Percentiles rank a stretch among this genome's conserved stretches.
Evolutionary conservation across 331 rosid species (phyloP).

Genomic region (Cydonia oblonga): DNA sequence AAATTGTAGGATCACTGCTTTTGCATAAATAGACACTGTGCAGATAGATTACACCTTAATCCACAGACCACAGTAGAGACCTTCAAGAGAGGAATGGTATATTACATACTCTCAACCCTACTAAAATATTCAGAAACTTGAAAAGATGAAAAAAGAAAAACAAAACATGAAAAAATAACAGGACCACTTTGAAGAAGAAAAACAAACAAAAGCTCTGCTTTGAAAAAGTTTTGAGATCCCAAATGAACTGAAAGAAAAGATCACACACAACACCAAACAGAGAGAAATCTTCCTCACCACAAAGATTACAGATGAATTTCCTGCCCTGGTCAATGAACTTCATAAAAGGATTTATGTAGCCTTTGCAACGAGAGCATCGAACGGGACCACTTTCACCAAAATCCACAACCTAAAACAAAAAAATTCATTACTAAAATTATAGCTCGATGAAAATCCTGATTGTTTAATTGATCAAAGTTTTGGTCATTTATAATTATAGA

Average conservation of each 20-base stretch:
- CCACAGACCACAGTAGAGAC: not conserved
- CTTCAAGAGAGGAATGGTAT: not conserved
- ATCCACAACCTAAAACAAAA: constrained; percentile 68
- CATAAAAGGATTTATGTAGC: constrained; percentile 95
- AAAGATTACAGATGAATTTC: constrained; percentile 83
- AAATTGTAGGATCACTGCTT: constrained; percentile 2
- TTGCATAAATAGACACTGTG: constrained; percentile 11
- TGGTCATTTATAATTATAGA: not conserved
- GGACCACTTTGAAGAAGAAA: not conserved
- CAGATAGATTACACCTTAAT: constrained; percentile 13
- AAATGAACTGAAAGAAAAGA: not conserved
- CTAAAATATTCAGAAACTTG: not conserved
- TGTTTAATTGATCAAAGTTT: not conserved
- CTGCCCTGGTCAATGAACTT: constrained; percentile 94
- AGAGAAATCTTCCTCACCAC: constrained; percentile 57
- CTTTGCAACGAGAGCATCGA: constrained; percentile 98
- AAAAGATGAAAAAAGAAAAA: not conserved
- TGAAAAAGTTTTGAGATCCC: not conserved
- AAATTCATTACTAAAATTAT: not conserved
- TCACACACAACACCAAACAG: not conserved
- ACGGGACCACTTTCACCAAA: constrained; percentile 98
- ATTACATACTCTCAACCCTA: not conserved
- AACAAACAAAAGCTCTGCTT: not conserved
- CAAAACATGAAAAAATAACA: not conserved
- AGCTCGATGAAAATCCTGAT: not conserved